Conservation (phyloP, 192 early-diverging fungal genomes). For the Coemansia sp. region DNA sequence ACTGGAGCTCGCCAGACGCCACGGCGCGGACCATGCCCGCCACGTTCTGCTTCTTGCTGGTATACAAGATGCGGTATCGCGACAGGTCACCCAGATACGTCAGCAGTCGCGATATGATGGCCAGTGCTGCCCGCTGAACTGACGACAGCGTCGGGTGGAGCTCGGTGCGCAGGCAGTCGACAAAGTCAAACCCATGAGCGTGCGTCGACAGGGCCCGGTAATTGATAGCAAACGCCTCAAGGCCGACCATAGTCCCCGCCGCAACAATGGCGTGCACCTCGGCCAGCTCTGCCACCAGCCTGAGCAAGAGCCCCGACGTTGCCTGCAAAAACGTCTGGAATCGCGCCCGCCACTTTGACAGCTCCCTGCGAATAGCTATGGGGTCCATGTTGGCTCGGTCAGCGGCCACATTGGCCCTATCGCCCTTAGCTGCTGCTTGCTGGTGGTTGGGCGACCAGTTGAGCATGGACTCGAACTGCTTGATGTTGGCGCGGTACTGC, state of each 20-base stretch:
- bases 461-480: constrained; percentile 25
- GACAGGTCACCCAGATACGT: constrained; percentile 47
- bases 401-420: background rate
- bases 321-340: constrained; percentile 41
- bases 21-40: background rate
- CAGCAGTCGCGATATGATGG: constrained; percentile 28
- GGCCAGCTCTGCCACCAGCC: constrained; percentile 37
- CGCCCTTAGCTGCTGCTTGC: background rate
- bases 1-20: background rate
- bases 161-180: constrained; percentile 26
- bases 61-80: constrained; percentile 37
- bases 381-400: background rate
- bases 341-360: constrained; percentile 36
- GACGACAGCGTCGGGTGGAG: constrained; percentile 25
- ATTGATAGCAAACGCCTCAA: constrained; percentile 24
- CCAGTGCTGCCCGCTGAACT: constrained; percentile 29
- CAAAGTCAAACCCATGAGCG: constrained; percentile 31
- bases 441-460: constrained; percentile 2
- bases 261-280: constrained; percentile 27
- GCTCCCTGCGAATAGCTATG: constrained; percentile 16
- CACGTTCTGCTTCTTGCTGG: constrained; percentile 20
- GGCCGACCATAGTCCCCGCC: background rate
- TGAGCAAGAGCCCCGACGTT: constrained; percentile 24
- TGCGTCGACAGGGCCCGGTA: constrained; percentile 31
- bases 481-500: constrained; percentile 46